phyloP scores from a whole-genome alignment of 208 protist species.

The Crithidia bombi region DNA sequence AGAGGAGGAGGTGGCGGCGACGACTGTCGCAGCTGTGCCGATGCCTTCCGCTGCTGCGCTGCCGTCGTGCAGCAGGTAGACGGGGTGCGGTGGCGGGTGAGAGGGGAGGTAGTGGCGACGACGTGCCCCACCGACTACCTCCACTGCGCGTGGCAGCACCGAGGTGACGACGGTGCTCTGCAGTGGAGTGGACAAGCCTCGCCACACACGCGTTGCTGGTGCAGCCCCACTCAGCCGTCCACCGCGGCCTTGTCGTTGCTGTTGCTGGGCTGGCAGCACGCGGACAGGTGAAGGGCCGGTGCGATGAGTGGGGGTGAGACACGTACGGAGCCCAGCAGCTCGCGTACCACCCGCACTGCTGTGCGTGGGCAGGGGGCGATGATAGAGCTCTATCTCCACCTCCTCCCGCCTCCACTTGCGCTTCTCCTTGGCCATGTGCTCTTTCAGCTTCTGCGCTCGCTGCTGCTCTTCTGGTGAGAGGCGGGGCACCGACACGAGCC shows the following conservation, averaged over 20 bases:
- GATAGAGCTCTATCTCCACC: constrained; percentile 33
- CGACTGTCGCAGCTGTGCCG: not conserved
- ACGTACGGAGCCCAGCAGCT: not conserved
- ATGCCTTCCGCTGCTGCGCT: not conserved
- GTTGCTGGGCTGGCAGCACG: not conserved
- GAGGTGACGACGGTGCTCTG: constrained; percentile 72
- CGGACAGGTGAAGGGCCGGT: not conserved
- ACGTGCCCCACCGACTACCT: constrained; percentile 36
- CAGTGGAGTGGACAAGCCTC: constrained; percentile 16
- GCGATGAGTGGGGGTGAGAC: not conserved
- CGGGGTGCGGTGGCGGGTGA: not conserved
- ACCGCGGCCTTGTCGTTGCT: not conserved
- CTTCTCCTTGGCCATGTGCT: constrained; percentile 43
- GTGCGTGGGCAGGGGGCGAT: constrained; percentile 6
- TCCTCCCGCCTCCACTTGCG: constrained; percentile 27
- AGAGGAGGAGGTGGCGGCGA: no score
- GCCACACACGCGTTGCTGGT: not conserved
- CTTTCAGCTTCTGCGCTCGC: constrained; percentile 44
- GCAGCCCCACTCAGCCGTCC: not conserved
- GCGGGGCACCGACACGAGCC: constrained; percentile 49
- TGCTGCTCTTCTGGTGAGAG: constrained; percentile 46
- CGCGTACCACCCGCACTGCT: not conserved
- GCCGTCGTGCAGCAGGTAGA: not conserved
- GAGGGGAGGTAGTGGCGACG: not conserved
- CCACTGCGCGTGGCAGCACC: constrained; percentile 51